These are phyloP conservation scores for Mycena floridula DNA, from an alignment of 768 basidiomycete species.

Conservation along the genomic window DNA sequence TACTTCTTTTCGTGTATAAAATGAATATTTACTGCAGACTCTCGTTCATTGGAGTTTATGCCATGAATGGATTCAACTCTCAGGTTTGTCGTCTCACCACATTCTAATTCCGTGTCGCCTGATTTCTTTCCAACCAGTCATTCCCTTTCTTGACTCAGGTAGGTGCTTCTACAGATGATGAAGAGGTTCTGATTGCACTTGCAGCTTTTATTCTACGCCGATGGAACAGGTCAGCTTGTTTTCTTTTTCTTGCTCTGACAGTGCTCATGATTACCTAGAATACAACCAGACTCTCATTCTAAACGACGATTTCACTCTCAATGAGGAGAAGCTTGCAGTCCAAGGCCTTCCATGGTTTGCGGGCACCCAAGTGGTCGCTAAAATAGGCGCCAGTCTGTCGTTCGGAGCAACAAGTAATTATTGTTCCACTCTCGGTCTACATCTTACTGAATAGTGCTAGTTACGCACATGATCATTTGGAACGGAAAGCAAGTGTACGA, in stretches of 20 bases:
- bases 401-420: conserved; percentile 5
- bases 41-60: conserved; percentile 5
- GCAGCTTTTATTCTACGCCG: conserved; percentile 11
- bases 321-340: conserved; percentile 7
- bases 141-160: conserved; percentile 31
- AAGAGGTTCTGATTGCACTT: conserved; percentile 12
- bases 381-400: conserved; percentile 5
- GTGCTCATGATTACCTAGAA: too few species aligned
- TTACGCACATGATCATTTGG: conserved; percentile 36
- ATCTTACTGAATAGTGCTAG: conserved; percentile 1
- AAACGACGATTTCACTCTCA: conserved; percentile 9
- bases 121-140: too few species aligned
- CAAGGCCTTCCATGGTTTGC: conserved; percentile 11
- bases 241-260: too few species aligned
- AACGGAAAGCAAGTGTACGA: conserved; percentile 30
- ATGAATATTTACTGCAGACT: too few species aligned
- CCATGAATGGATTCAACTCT: conserved; percentile 9
- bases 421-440: conserved; percentile 6
- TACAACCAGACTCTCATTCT: conserved; percentile 12
- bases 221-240: too few species aligned
- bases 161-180: conserved; percentile 20
- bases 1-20: neutral
- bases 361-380: conserved; percentile 2
- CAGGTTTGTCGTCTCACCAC: conserved; percentile 25
- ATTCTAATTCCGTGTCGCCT: too few species aligned